Conservation (phyloP, 768 basidiomycete genomes). For the Tylopilus sp. region DNA sequence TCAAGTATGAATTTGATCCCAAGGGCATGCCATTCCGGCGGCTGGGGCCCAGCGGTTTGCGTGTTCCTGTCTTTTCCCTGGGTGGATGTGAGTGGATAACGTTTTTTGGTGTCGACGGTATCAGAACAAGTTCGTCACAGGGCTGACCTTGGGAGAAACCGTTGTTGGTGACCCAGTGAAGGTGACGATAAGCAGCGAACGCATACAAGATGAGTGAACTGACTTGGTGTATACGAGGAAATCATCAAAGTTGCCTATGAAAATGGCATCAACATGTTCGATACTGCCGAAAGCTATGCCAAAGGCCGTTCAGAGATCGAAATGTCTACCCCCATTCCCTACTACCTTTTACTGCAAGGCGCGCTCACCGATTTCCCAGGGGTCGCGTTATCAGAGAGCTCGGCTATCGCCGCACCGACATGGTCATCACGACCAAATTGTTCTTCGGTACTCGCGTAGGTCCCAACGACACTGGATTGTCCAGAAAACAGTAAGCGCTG, state of each 20-base stretch:
- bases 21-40: conserved; percentile 41
- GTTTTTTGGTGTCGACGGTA: neutral
- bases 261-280: conserved; percentile 49
- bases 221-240: conserved; percentile 31
- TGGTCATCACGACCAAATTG: conserved; percentile 55
- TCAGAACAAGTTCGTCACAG: conserved; percentile 12
- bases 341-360: neutral
- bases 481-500: conserved; percentile 28
- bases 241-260: conserved; percentile 55
- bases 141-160: conserved; percentile 47
- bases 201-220: neutral
- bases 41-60: conserved; percentile 44
- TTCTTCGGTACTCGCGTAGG: conserved; percentile 53
- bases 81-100: conserved; percentile 41
- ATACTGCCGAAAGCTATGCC: conserved; percentile 45
- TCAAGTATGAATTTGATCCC: conserved; percentile 34
- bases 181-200: conserved; percentile 20
- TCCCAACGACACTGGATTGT: conserved; percentile 40
- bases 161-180: conserved; percentile 53
- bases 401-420: conserved; percentile 45
- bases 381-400: conserved; percentile 56
- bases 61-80: conserved; percentile 50
- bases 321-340: conserved; percentile 33
- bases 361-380: conserved; percentile 16
- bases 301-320: conserved; percentile 51